Percentiles rank a stretch among this genome's conserved stretches.
Evolutionary conservation across 2,329 filamentous ascomycete species (phyloP).

Genomic region (Leptographium radiaticola): DNA sequence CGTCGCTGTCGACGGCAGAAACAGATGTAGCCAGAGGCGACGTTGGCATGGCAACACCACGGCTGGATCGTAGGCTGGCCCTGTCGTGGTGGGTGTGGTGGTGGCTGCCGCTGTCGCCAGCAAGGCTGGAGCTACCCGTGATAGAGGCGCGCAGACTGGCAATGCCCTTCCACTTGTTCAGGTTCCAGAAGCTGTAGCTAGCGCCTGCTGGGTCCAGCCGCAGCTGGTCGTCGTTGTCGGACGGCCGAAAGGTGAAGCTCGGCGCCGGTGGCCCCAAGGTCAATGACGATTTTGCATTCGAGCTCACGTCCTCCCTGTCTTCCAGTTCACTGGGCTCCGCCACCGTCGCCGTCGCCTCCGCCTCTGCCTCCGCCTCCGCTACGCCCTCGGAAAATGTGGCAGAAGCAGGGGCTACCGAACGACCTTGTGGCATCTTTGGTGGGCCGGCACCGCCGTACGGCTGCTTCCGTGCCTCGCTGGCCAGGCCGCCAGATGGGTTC

Average conservation of each 20-base stretch:
- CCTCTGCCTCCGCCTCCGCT: not conserved
- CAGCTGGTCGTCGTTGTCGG: conserved; percentile 24
- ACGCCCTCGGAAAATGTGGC: not conserved
- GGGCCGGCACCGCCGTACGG: conserved; percentile 21
- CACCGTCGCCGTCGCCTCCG: too few species aligned
- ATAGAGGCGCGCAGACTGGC: conserved; percentile 18
- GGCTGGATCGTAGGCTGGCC: not conserved
- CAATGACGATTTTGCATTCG: too few species aligned
- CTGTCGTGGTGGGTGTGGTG: not conserved
- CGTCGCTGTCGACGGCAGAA: not conserved
- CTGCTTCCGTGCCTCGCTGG: conserved; percentile 32
- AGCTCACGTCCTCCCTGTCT: not conserved
- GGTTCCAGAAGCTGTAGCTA: conserved; percentile 42
- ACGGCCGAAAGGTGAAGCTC: conserved; percentile 35
- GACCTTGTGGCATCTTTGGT: too few species aligned
- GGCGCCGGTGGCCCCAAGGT: conserved; percentile 34
- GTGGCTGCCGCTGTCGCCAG: not conserved
- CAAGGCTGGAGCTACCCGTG: not conserved
- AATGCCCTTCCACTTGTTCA: conserved; percentile 38
- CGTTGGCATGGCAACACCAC: conserved; percentile 1
- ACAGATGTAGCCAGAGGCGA: conserved; percentile 8
- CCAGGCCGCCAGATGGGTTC: conserved; percentile 24
- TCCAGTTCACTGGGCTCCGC: not conserved
- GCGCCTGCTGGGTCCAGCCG: conserved; percentile 25
- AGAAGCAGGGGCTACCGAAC: too few species aligned